Evolutionary conservation across 1,284 basidiomycete genomes (phyloP).

Genomic region (Cutaneotrichosporon sp.): DNA sequence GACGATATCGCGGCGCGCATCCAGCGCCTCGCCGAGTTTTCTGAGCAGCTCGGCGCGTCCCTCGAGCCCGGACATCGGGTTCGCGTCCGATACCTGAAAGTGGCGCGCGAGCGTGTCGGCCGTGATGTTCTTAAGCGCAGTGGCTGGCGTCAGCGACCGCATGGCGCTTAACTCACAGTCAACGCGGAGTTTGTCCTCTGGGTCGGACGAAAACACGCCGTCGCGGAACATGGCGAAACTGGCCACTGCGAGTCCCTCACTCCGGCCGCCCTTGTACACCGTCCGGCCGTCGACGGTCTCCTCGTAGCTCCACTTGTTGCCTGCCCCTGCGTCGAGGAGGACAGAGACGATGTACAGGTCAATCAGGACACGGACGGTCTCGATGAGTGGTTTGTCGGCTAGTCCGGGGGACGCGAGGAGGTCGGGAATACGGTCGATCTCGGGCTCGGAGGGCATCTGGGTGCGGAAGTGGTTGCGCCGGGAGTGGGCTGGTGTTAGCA

Average conservation of each 20-base stretch:
- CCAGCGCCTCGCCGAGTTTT: slow-evolving; percentile 67
- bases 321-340: slow-evolving; percentile 88
- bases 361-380: slow-evolving; percentile 67
- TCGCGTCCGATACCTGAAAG: slow-evolving; percentile 71
- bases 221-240: slow-evolving; percentile 81
- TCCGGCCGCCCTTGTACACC: slow-evolving; percentile 60
- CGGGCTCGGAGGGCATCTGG: too few species aligned
- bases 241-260: slow-evolving; percentile 88
- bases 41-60: slow-evolving; percentile 73
- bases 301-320: slow-evolving; percentile 71
- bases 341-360: slow-evolving; percentile 93
- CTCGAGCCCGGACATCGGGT: slow-evolving; percentile 86
- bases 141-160: slow-evolving; percentile 53
- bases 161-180: slow-evolving; percentile 57
- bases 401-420: slow-evolving; percentile 46
- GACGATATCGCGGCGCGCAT: slow-evolving; percentile 61
- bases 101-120: slow-evolving; percentile 60
- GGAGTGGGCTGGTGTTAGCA: slow-evolving; percentile 59
- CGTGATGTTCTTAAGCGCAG: slow-evolving; percentile 64
- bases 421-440: slow-evolving; percentile 55
- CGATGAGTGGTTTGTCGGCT: slow-evolving; percentile 50
- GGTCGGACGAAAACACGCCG: slow-evolving; percentile 71
- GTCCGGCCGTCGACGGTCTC: slow-evolving; percentile 52
- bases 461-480: slow-evolving; percentile 75
- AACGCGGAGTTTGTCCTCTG: slow-evolving; percentile 59